A percentile compares a stretch with the other conserved stretches of the same genome.
Evolutionary conservation across 163 green algal genomes (phyloP).

Genomic region (Prototheca wickerhamii): DNA sequence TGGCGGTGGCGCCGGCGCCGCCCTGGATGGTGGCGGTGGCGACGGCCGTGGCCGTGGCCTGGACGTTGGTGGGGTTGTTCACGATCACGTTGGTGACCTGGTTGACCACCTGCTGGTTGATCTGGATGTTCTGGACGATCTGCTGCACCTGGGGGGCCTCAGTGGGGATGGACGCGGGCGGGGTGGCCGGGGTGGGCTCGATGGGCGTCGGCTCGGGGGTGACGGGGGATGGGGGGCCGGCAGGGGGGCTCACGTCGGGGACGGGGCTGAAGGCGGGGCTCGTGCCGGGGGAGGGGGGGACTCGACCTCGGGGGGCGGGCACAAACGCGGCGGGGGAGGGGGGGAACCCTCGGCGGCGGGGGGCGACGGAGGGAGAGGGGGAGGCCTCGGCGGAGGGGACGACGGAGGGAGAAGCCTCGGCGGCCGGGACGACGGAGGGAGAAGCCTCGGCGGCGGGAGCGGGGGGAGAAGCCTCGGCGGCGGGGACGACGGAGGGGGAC

Average conservation of each 20-base stretch:
- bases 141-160: not conserved
- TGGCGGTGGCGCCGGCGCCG: not conserved
- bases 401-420: not conserved
- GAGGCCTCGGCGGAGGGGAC: not conserved
- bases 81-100: not conserved
- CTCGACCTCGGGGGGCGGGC: not conserved
- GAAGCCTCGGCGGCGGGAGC: not conserved
- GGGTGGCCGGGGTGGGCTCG: not conserved
- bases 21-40: not conserved
- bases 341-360: not conserved
- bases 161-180: not conserved
- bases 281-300: too few species aligned
- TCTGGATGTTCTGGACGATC: not conserved
- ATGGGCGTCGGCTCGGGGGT: not conserved
- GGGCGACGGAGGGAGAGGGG: not conserved
- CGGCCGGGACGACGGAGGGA: not conserved
- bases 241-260: too few species aligned
- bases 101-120: not conserved
- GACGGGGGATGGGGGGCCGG: too few species aligned
- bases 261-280: too few species aligned
- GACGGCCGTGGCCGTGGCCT: not conserved
- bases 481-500: not conserved
- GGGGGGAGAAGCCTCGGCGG: not conserved
- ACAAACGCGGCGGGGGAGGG: not conserved
- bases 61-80: not conserved